phyloP scores from a whole-genome alignment of 2,329 filamentous ascomycete genomes.

The Aureobasidium sp. region DNA sequence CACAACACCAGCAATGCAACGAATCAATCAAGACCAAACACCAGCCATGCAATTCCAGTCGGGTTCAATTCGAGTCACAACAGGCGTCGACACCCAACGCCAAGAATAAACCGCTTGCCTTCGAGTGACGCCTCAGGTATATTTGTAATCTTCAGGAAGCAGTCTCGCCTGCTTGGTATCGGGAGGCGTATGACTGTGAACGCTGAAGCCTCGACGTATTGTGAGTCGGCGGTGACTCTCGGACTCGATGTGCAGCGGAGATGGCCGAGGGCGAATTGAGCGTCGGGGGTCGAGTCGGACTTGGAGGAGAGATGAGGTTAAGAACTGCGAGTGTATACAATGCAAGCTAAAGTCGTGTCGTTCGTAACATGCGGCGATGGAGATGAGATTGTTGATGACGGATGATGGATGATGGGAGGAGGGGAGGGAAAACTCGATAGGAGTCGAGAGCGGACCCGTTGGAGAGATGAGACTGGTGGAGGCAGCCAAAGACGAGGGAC shows the following conservation, averaged over 20 bases:
- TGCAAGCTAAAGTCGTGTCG: constrained; percentile 11
- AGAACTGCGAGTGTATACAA: constrained; percentile 12
- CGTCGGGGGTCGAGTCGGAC: not conserved
- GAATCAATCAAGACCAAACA: constrained; percentile 11
- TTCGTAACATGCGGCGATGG: constrained; percentile 15
- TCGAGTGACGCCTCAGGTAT: constrained; percentile 1
- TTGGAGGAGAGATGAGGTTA: constrained; percentile 1
- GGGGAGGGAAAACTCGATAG: constrained; percentile 5
- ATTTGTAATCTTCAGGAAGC: not conserved
- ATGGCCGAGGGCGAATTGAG: constrained; percentile 1
- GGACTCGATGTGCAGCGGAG: not conserved
- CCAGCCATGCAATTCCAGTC: constrained; percentile 13
- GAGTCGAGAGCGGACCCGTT: constrained; percentile 12
- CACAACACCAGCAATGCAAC: constrained; percentile 14
- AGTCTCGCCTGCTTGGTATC: not conserved
- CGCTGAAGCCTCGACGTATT: not conserved
- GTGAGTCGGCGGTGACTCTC: not conserved
- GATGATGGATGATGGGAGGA: constrained; percentile 15
- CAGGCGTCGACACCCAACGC: constrained; percentile 5
- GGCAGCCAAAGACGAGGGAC: not conserved
- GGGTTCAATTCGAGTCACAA: constrained; percentile 4
- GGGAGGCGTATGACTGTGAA: not conserved
- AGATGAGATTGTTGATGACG: constrained; percentile 13
- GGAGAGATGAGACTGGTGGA: not conserved
- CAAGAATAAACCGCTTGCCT: not conserved